A percentile compares a stretch with the other conserved stretches of the same genome.
These are phyloP conservation scores for Crucibulum laeve DNA, from an alignment of 768 basidiomycete species.

Conservation along the genomic window DNA sequence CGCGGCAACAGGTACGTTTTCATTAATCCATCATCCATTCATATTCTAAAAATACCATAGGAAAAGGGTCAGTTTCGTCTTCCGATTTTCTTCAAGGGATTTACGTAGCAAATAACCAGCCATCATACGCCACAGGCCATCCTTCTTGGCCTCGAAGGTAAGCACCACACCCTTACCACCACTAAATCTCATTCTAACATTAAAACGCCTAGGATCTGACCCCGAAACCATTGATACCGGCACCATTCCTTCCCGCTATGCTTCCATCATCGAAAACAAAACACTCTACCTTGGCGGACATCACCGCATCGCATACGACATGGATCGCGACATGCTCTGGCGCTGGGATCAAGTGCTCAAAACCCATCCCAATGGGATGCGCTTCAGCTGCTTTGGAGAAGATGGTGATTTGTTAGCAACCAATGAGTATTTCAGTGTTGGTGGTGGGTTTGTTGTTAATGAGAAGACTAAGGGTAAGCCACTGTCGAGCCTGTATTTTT, in stretches of 20 bases:
- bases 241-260: conserved; percentile 75
- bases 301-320: conserved; percentile 79
- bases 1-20: conserved; percentile 75
- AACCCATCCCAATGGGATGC: conserved; percentile 91
- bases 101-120: conserved; percentile 29
- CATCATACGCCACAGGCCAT: conserved; percentile 89
- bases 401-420: conserved; percentile 88
- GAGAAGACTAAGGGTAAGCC: conserved; percentile 80
- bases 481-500: neutral
- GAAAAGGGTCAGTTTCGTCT: conserved; percentile 61
- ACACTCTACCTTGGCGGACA: conserved; percentile 66
- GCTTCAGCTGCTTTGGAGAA: conserved; percentile 79
- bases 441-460: conserved; percentile 94
- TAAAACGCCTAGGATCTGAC: conserved; percentile 54
- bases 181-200: neutral
- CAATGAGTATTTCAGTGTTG: conserved; percentile 94
- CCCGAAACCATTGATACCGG: conserved; percentile 92
- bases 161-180: neutral
- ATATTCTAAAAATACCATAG: conserved; percentile 26
- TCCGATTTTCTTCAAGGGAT: neutral
- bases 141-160: conserved; percentile 75
- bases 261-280: conserved; percentile 61
- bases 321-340: conserved; percentile 92
- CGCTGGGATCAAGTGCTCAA: conserved; percentile 85
- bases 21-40: conserved; percentile 2